These are phyloP conservation scores for Pseudocercospora eumusae DNA, from an alignment of 2,329 filamentous ascomycete species.

Conservation along the genomic window DNA sequence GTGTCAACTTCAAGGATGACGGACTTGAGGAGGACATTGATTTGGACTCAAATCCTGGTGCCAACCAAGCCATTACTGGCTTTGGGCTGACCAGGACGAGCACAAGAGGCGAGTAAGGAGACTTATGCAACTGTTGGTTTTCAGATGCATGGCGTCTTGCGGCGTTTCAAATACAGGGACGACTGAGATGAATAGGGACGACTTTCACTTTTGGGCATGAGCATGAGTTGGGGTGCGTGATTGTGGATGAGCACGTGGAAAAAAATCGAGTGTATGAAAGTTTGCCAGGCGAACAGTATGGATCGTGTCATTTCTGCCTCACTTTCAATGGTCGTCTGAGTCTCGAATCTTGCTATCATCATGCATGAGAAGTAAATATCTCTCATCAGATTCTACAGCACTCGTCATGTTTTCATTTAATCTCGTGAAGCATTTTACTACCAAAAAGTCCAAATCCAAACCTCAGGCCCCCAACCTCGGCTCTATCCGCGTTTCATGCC, in stretches of 20 bases:
- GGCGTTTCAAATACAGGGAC: slow-evolving; percentile 7
- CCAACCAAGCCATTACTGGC: slow-evolving; percentile 9
- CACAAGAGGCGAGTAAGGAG: slow-evolving; percentile 18
- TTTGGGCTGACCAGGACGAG: slow-evolving; percentile 17
- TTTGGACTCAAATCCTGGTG: slow-evolving; percentile 5
- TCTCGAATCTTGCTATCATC: neutral
- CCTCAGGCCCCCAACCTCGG: neutral
- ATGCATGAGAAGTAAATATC: neutral
- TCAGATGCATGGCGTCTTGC: slow-evolving; percentile 4
- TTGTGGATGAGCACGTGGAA: neutral
- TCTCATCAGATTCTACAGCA: neutral
- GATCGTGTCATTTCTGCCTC: neutral
- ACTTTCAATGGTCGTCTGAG: neutral
- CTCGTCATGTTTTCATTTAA: neutral
- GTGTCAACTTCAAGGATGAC: slow-evolving; percentile 11
- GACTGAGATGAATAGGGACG: neutral
- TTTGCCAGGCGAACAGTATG: slow-evolving; percentile 12
- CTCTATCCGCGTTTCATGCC: neutral
- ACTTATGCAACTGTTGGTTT: slow-evolving; percentile 6
- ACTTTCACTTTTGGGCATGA: neutral
- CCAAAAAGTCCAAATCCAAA: neutral
- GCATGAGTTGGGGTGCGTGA: neutral
- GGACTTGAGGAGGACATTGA: slow-evolving; percentile 8
- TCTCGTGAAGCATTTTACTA: neutral
- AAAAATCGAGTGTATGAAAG: slow-evolving; percentile 9